phyloP scores from a whole-genome alignment of 140 eudicot species.

The Anethum foeniculum region DNA sequence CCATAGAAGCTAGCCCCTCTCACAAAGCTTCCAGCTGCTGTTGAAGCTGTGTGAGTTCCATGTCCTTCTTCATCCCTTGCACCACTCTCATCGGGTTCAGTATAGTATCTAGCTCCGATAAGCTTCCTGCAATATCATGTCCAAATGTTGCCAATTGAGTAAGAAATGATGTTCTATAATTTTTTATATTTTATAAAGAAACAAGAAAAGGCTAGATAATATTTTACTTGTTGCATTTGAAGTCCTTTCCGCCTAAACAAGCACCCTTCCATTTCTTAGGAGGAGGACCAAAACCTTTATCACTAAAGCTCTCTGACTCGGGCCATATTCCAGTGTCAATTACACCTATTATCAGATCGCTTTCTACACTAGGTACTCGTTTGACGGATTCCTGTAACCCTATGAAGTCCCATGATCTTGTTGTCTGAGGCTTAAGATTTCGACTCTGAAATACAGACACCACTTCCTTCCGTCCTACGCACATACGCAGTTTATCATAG shows the following conservation, averaged over 20 bases:
- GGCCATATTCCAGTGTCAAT: constrained; percentile 26
- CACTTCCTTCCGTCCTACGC: constrained; percentile 9
- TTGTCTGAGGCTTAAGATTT: not conserved
- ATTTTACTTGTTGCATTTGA: constrained; percentile 18
- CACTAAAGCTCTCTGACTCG: constrained; percentile 26
- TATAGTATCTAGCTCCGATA: constrained; percentile 30
- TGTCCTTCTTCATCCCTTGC: constrained; percentile 31
- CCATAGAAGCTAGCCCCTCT: constrained; percentile 27
- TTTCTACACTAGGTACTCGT: constrained; percentile 2
- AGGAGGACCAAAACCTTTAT: constrained; percentile 22
- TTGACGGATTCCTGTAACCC: not conserved
- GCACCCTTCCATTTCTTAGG: constrained; percentile 34
- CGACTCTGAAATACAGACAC: constrained; percentile 3
- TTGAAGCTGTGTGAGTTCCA: constrained; percentile 37
- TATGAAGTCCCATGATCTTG: constrained; percentile 20
- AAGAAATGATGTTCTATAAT: not conserved
- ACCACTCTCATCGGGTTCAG: not conserved
- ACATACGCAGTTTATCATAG: not conserved
- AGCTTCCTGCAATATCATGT: constrained; percentile 18
- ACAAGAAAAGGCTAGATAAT: not conserved
- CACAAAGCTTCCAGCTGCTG: constrained; percentile 28
- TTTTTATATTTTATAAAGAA: not conserved
- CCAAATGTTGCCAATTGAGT: not conserved
- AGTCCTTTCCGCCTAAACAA: constrained; percentile 12
- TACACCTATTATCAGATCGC: not conserved